phyloP scores from a whole-genome alignment of 2,329 filamentous ascomycete species.

The Clarireedia paspali region DNA sequence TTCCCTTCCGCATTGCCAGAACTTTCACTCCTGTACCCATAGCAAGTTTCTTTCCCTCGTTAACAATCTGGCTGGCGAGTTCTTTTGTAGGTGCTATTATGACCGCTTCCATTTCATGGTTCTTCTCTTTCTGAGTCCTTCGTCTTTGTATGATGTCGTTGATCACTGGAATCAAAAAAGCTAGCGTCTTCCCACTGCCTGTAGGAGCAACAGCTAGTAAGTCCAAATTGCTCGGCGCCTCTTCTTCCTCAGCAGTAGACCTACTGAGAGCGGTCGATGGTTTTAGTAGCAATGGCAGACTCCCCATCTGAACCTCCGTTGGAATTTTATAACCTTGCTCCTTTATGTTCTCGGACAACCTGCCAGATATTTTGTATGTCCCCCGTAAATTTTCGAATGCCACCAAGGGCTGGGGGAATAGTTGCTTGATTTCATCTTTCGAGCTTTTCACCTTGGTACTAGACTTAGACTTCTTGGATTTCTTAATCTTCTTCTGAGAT shows the following conservation, averaged over 20 bases:
- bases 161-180: slow-evolving; percentile 82
- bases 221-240: slow-evolving; percentile 44
- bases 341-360: slow-evolving; percentile 69
- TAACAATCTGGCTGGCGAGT: slow-evolving; percentile 70
- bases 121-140: slow-evolving; percentile 32
- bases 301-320: slow-evolving; percentile 88
- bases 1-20: slow-evolving; percentile 77
- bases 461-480: slow-evolving; percentile 46
- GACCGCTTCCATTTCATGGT: slow-evolving; percentile 55
- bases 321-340: slow-evolving; percentile 81
- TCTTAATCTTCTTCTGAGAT: slow-evolving; percentile 33
- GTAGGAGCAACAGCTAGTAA: slow-evolving; percentile 87
- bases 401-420: slow-evolving; percentile 74
- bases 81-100: slow-evolving; percentile 74
- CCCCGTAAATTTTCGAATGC: slow-evolving; percentile 67
- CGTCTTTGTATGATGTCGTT: slow-evolving; percentile 59
- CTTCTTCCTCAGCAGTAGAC: slow-evolving; percentile 26
- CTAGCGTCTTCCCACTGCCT: slow-evolving; percentile 92
- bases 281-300: slow-evolving; percentile 68
- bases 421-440: slow-evolving; percentile 45
- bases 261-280: slow-evolving; percentile 42
- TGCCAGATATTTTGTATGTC: slow-evolving; percentile 64
- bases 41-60: slow-evolving; percentile 77
- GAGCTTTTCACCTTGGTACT: slow-evolving; percentile 41
- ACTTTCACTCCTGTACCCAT: slow-evolving; percentile 71